Percentiles rank a stretch among this genome's conserved stretches.
These are phyloP conservation scores for Citropsis articulata DNA, from an alignment of 345 rosid species.

Conservation along the genomic window DNA sequence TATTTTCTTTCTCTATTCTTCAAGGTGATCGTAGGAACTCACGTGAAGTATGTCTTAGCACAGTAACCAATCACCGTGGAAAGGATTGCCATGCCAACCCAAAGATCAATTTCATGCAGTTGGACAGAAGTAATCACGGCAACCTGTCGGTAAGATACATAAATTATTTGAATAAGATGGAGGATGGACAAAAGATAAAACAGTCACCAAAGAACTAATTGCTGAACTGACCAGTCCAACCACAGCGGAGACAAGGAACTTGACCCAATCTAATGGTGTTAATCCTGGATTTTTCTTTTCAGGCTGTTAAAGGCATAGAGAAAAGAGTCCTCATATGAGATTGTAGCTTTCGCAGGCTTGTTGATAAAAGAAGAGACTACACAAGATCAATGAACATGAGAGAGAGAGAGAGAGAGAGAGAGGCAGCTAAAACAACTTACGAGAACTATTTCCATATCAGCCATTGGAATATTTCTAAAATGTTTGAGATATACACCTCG, in stretches of 20 bases:
- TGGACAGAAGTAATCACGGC: slow-evolving; percentile 76
- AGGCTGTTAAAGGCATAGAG: slow-evolving; percentile 51
- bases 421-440: slow-evolving; percentile 45
- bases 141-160: slow-evolving; percentile 44
- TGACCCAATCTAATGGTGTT: slow-evolving; percentile 99
- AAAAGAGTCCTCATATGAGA: slow-evolving; percentile 14
- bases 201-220: slow-evolving; percentile 3
- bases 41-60: slow-evolving; percentile 99
- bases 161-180: slow-evolving; percentile 9
- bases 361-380: neutral
- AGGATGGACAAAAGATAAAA: neutral
- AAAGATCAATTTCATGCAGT: slow-evolving; percentile 76
- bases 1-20: too few species aligned
- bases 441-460: slow-evolving; percentile 97
- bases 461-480: slow-evolving; percentile 99
- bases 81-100: slow-evolving; percentile 82
- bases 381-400: neutral
- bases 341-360: slow-evolving; percentile 12
- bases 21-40: slow-evolving; percentile 27
- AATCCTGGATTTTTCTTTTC: slow-evolving; percentile 97
- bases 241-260: slow-evolving; percentile 80
- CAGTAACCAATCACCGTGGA: slow-evolving; percentile 92
- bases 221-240: slow-evolving; percentile 81
- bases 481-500: slow-evolving; percentile 84
- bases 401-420: slow-evolving; percentile 16